A percentile compares a stretch with the other conserved stretches of the same genome.
These are phyloP conservation scores for Cystoderma amianthinum DNA, from an alignment of 768 basidiomycete species.

Conservation along the genomic window DNA sequence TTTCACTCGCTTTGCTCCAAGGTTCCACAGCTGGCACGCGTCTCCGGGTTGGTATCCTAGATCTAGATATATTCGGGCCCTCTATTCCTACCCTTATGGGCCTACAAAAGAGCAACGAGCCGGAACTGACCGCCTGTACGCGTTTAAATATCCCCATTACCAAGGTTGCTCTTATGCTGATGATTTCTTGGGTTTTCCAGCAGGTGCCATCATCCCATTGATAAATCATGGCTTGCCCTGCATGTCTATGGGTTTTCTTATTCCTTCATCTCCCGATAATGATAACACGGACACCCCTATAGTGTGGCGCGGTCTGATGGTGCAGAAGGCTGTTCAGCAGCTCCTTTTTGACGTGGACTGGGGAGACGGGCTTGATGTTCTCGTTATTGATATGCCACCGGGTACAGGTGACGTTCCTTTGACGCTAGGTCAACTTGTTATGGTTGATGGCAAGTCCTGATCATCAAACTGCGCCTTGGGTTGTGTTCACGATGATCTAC, in stretches of 20 bases:
- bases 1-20: slow-evolving; percentile 51
- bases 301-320: slow-evolving; percentile 97
- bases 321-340: slow-evolving; percentile 96
- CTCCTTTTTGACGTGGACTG: slow-evolving; percentile 89
- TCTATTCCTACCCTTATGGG: slow-evolving; percentile 93
- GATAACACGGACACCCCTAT: slow-evolving; percentile 69
- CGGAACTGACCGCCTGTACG: slow-evolving; percentile 65
- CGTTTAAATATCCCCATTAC: too few relatives aligned
- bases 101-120: slow-evolving; percentile 71
- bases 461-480: not conserved
- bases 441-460: slow-evolving; percentile 67
- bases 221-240: slow-evolving; percentile 85
- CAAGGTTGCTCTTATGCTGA: not conserved
- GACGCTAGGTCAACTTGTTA: slow-evolving; percentile 81
- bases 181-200: slow-evolving; percentile 30
- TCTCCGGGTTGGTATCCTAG: slow-evolving; percentile 78
- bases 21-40: slow-evolving; percentile 24
- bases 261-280: slow-evolving; percentile 48
- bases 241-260: slow-evolving; percentile 97
- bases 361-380: slow-evolving; percentile 61
- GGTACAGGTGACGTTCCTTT: slow-evolving; percentile 96
- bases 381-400: slow-evolving; percentile 95
- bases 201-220: slow-evolving; percentile 73
- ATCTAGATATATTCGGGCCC: slow-evolving; percentile 95
- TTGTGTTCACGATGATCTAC: not conserved